Percentiles rank a stretch among this genome's conserved stretches.
phyloP scores from a whole-genome alignment of 129 eudicot species.

The Silybum marianum region DNA sequence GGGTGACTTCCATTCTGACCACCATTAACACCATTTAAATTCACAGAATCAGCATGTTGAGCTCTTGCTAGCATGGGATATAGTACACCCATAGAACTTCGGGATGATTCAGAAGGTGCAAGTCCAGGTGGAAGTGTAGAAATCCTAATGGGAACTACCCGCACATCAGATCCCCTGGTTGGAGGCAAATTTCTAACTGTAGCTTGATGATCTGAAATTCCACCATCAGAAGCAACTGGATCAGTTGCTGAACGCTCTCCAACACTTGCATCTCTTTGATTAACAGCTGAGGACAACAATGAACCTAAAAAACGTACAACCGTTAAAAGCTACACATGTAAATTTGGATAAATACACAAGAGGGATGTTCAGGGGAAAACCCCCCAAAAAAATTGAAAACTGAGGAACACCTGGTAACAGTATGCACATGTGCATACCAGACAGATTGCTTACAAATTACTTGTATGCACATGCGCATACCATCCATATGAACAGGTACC shows the following conservation, averaged over 20 bases:
- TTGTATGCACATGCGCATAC: too few species aligned
- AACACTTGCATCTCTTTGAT: constrained; percentile 54
- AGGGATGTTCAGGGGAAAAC: too few species aligned
- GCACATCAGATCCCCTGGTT: constrained; percentile 49
- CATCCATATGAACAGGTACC: too few species aligned
- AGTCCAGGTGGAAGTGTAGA: constrained; percentile 62
- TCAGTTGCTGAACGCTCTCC: constrained; percentile 45
- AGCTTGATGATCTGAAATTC: constrained; percentile 34
- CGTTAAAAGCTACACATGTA: neutral
- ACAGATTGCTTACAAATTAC: too few species aligned
- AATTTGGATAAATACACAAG: neutral
- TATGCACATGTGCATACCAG: too few species aligned
- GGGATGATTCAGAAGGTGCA: constrained; percentile 52
- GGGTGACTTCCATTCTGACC: constrained; percentile 42
- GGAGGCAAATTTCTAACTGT: constrained; percentile 34
- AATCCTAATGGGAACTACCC: constrained; percentile 67
- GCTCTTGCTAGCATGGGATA: constrained; percentile 76
- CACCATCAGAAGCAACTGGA: constrained; percentile 39
- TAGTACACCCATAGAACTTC: constrained; percentile 57
- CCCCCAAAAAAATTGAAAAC: too few species aligned
- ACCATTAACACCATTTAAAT: constrained; percentile 25
- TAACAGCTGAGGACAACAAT: constrained; percentile 42
- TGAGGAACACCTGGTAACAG: too few species aligned
- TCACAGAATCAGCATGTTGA: constrained; percentile 45
- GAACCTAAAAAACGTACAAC: constrained; percentile 30